A percentile compares a stretch with the other conserved stretches of the same genome.
Evolutionary conservation across 371 early-diverging fungal species (phyloP).

Genomic region (Circinella umbellata): DNA sequence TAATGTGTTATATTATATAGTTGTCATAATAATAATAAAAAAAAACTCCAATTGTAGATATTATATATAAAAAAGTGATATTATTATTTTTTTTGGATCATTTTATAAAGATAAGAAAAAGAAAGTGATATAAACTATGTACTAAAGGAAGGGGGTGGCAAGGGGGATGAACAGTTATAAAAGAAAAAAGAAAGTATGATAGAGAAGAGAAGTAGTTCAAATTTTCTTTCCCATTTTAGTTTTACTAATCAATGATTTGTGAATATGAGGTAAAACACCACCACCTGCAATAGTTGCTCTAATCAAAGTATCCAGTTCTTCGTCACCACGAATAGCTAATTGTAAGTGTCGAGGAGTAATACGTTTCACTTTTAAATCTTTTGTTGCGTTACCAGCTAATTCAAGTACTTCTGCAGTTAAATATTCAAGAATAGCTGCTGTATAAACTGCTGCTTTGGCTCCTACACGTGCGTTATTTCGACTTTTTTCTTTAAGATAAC

Average conservation of each 20-base stretch:
- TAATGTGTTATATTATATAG: not conserved
- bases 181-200: not conserved
- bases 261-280: constrained; percentile 82
- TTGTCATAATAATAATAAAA: not conserved
- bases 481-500: constrained; percentile 82
- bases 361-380: constrained; percentile 89
- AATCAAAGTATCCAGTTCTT: constrained; percentile 87
- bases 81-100: too few relatives aligned
- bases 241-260: constrained; percentile 72
- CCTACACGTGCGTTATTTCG: constrained; percentile 85
- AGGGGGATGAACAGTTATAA: not conserved
- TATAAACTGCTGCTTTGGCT: constrained; percentile 90
- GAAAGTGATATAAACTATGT: too few relatives aligned
- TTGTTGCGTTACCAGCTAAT: constrained; percentile 91
- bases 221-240: constrained; percentile 61
- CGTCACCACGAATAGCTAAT: constrained; percentile 91
- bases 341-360: constrained; percentile 92
- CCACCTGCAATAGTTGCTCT: constrained; percentile 92
- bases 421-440: constrained; percentile 91
- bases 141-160: not conserved
- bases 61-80: too few relatives aligned
- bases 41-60: too few relatives aligned
- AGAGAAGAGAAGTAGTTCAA: constrained; percentile 16
- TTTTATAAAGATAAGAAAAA: not conserved
- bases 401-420: constrained; percentile 91